Base-by-base conservation (phyloP, 306 rosid genomes). In the Cucumis cinereus region DNA sequence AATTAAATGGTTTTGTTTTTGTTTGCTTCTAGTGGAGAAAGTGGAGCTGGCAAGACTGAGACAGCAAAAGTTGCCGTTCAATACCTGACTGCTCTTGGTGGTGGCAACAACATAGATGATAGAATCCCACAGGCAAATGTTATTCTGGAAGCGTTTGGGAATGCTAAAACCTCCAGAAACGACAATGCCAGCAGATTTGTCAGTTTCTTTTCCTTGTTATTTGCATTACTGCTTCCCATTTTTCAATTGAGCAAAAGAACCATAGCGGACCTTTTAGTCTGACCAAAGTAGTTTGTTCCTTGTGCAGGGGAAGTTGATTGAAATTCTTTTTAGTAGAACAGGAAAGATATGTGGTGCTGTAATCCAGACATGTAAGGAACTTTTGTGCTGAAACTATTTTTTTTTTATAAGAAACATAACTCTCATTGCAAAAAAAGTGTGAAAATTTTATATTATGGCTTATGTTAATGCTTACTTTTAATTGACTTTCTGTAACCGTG, bases 11-110 rank as follows among this genome's bases (percentile, higher is more conserved):
- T 22, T 43, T 68, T 50, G 45, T 49, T 47, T 47, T 35, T 80
- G 77, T 72, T 74, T 64, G 73, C 66, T 86, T 82, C 33, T 85
- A 95, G 99, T 76, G 99, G 99, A 20, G 99, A 95, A 87, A 95
- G 97, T 83, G 99, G 99, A 82, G 74, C 99, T 40, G 99, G 99
- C 81, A 95, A 95, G 81, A 95, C 98, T 14, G 96, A 90, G 85
- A 90, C 99, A 11, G 96, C 96, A 15, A 95, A 92, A 88, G 55
- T 84, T 88, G 93, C 97, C 26, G 87, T 95, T 90, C 89, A 88
- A 76, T 95, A 95, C 89, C 82, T 95, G 79, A 87, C 91, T 80
- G 89, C 89, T 77, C 83, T 90, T 80, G 88, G 97, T 68, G 91
- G 97, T 68, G 89, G 91, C 58, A 83, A 86, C 62, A 92, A 92